Percentiles rank a stretch among this genome's conserved stretches.
phyloP scores from a whole-genome alignment of 305 asterid genomes.

The Fraxinus velutina region DNA sequence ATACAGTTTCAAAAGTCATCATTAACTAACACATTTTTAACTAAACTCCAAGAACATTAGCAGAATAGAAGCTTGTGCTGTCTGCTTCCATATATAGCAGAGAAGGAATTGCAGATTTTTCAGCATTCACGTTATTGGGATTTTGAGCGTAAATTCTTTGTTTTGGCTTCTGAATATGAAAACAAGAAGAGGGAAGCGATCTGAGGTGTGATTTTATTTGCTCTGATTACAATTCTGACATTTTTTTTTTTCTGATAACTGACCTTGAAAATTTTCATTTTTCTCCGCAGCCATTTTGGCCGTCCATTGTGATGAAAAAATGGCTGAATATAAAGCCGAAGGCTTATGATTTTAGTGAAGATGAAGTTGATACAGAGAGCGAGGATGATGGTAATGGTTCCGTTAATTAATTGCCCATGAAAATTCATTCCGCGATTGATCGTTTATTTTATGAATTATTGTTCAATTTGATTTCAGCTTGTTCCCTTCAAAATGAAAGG shows the following conservation, averaged over 20 bases:
- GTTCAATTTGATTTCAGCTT: conserved; percentile 30
- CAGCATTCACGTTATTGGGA: conserved; percentile 18
- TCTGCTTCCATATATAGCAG: conserved; percentile 10
- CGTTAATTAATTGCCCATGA: background rate
- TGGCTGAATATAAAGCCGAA: conserved; percentile 82
- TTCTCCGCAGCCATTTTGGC: conserved; percentile 64
- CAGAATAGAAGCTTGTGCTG: background rate
- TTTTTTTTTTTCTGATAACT: conserved; percentile 14
- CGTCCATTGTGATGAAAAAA: conserved; percentile 84
- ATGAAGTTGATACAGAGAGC: conserved; percentile 90
- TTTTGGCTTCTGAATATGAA: conserved; percentile 35
- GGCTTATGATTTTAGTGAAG: conserved; percentile 78
- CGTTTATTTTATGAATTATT: background rate
- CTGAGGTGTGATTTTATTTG: conserved; percentile 45
- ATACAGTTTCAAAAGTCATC: background rate
- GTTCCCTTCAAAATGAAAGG: conserved; percentile 46
- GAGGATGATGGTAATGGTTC: conserved; percentile 71
- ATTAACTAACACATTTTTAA: background rate
- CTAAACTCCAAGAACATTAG: background rate
- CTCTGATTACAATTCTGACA: background rate
- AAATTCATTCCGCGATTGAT: conserved; percentile 5
- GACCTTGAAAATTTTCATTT: background rate
- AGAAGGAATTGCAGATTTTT: conserved; percentile 1
- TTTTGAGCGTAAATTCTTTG: conserved; percentile 17
- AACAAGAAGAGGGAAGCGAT: conserved; percentile 46